Evolutionary conservation across 1,284 basidiomycete genomes (phyloP), one percentile per base, ranked within the genome.

Genomic region (Pyrrhoderma noxium): DNA sequence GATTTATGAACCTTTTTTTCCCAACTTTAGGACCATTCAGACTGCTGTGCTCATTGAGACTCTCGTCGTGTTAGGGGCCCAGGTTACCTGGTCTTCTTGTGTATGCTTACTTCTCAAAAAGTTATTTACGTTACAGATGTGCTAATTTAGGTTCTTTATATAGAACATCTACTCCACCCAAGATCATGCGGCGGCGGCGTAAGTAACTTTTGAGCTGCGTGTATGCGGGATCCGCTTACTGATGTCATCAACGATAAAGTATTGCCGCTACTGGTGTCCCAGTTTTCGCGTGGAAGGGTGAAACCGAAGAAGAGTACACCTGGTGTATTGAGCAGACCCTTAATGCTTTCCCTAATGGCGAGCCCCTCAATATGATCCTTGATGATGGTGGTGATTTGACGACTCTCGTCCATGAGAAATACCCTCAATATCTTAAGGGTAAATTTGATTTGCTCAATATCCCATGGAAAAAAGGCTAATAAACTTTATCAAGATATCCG

Each of bases 101-200:
- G 87, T 89, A 67, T 53, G 83, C 74, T 43, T 45, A 34, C 25
- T 21, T n/a, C 43, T 9, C 38, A 40, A 40, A 7, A 40, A 22
- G 22, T 45, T 27, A 47, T 45, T 41, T 19, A 27, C 23, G 56
- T 49, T 16, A 54, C 18, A 35, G 44, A n/a, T n/a, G n/a, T n/a
- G n/a, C n/a, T n/a, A 45, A 14, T 46, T 18, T 9, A 34, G 55
- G 14, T 22, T 14, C 35, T 13, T 43, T 58, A 35, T 59, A 49
- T 59, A 89, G 88, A 99, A 99, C 79, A 99, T 99, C 70, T 99
- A 96, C 77, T 99, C 96, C 52, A 99, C 95, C 53, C 96, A 94
- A 70, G 95, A 99, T 71, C 95, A 99, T 72, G 95, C 95, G 56
- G 96, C 95, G 55, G 90, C 95, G 59, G 96, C 93, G 85, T 89